Evolutionary conservation across 1,139 yeast genomes (phyloP).

Genomic region (Neolecta irregularis): DNA sequence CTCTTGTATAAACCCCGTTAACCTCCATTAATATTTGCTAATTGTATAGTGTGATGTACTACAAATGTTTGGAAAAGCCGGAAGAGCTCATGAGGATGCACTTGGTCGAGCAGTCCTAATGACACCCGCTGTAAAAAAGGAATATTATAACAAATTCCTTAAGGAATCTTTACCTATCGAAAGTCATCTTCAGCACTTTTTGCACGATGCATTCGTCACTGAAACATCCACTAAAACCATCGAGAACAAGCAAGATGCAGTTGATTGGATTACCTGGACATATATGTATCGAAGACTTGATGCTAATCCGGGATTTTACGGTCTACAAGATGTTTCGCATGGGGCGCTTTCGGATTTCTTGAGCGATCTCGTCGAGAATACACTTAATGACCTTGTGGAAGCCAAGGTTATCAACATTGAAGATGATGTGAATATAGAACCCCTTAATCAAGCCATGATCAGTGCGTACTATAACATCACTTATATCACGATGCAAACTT

Average conservation of each 20-base stretch:
- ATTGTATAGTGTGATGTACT: slow-evolving; percentile 3
- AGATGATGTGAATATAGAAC: slow-evolving; percentile 34
- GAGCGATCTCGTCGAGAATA: slow-evolving; percentile 69
- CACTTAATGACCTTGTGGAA: slow-evolving; percentile 47
- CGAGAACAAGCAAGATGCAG: slow-evolving; percentile 61
- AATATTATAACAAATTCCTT: slow-evolving; percentile 57
- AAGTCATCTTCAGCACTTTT: slow-evolving; percentile 43
- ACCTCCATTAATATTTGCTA: too few relatives aligned
- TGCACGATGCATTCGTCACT: slow-evolving; percentile 53
- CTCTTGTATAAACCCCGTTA: too few relatives aligned
- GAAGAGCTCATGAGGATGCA: slow-evolving; percentile 22
- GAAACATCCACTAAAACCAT: slow-evolving; percentile 60
- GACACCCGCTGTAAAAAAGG: slow-evolving; percentile 41
- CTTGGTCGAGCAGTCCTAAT: slow-evolving; percentile 36
- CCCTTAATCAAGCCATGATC: slow-evolving; percentile 58
- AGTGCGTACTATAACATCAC: slow-evolving; percentile 58
- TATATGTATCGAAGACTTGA: slow-evolving; percentile 68
- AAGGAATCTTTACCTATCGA: slow-evolving; percentile 71
- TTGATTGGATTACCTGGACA: slow-evolving; percentile 80
- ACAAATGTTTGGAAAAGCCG: slow-evolving; percentile 59
- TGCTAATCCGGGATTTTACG: slow-evolving; percentile 79
- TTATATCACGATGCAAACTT: slow-evolving; percentile 48
- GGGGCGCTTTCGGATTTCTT: slow-evolving; percentile 63
- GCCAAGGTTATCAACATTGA: slow-evolving; percentile 49
- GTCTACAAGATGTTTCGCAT: slow-evolving; percentile 46